Percentiles rank a stretch among this genome's conserved stretches.
Evolutionary conservation across 1,284 basidiomycete species (phyloP).

Genomic region (Puccinia sorghi): DNA sequence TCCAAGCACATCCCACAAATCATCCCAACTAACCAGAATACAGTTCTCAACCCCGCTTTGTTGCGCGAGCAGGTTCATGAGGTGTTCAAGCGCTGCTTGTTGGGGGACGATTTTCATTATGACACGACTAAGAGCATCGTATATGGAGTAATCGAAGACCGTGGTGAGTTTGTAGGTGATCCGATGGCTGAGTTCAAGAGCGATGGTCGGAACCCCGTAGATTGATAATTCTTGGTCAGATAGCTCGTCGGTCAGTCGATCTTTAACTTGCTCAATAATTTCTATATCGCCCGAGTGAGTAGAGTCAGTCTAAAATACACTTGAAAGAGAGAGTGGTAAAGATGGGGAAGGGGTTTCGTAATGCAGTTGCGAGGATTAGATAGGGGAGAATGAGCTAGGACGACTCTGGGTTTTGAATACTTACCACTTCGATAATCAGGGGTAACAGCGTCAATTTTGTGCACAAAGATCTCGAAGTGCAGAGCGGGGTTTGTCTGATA

Average conservation of each 20-base stretch:
- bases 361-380: constrained; percentile 25
- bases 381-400: constrained; percentile 30
- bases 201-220: constrained; percentile 54
- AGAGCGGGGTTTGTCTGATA: constrained; percentile 74
- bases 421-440: constrained; percentile 88
- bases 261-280: constrained; percentile 66
- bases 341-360: neutral
- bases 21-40: constrained; percentile 6
- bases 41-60: constrained; percentile 21
- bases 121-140: constrained; percentile 78
- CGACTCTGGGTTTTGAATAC: constrained; percentile 53
- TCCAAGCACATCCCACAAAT: neutral
- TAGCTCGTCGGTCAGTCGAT: constrained; percentile 67
- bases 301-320: constrained; percentile 14
- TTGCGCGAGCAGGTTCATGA: constrained; percentile 77
- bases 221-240: constrained; percentile 48
- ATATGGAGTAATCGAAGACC: constrained; percentile 82
- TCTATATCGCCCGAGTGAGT: constrained; percentile 62
- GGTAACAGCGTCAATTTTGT: constrained; percentile 89
- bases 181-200: constrained; percentile 54
- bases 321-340: constrained; percentile 14
- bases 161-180: constrained; percentile 77
- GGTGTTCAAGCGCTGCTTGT: constrained; percentile 71
- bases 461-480: constrained; percentile 88
- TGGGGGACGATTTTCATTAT: constrained; percentile 69